A percentile compares a stretch with the other conserved stretches of the same genome.
phyloP scores from a whole-genome alignment of 768 basidiomycete genomes.

The Amanita muscaria region DNA sequence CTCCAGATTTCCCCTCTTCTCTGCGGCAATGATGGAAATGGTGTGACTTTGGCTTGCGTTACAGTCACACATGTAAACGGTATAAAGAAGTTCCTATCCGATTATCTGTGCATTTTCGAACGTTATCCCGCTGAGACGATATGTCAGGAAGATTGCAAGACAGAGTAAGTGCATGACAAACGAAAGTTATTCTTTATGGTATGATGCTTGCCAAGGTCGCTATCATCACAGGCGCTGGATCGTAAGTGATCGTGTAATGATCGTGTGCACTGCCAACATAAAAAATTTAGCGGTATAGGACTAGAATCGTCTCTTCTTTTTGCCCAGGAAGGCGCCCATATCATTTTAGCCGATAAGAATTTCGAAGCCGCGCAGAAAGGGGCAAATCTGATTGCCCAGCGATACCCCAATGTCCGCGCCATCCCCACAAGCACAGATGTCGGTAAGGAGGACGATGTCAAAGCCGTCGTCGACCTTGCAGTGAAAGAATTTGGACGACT shows the following conservation, averaged over 20 bases:
- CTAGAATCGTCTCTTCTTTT: slow-evolving; percentile 94
- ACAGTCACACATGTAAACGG: neutral
- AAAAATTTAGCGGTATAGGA: slow-evolving; percentile 74
- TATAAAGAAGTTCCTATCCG: no score
- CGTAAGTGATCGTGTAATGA: slow-evolving; percentile 41
- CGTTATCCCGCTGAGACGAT: neutral
- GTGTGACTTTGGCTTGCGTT: neutral
- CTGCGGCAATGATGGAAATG: slow-evolving; percentile 15
- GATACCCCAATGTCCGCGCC: slow-evolving; percentile 62
- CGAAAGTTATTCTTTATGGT: slow-evolving; percentile 1
- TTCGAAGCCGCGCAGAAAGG: slow-evolving; percentile 60
- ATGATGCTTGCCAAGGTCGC: slow-evolving; percentile 40
- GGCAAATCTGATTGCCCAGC: slow-evolving; percentile 50
- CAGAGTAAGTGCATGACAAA: slow-evolving; percentile 34
- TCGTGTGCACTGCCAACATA: slow-evolving; percentile 15
- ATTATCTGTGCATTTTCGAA: no score
- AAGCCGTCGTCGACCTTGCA: slow-evolving; percentile 70
- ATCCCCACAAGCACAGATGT: slow-evolving; percentile 78
- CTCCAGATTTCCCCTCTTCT: slow-evolving; percentile 32
- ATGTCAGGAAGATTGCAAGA: slow-evolving; percentile 65
- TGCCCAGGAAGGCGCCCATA: slow-evolving; percentile 88
- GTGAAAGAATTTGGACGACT: slow-evolving; percentile 85
- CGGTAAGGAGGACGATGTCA: slow-evolving; percentile 78
- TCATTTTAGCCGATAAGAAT: slow-evolving; percentile 87
- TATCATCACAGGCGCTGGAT: slow-evolving; percentile 82